A percentile compares a stretch with the other conserved stretches of the same genome.
phyloP scores from a whole-genome alignment of 1,139 yeast genomes.

The Spathaspora sp. region DNA sequence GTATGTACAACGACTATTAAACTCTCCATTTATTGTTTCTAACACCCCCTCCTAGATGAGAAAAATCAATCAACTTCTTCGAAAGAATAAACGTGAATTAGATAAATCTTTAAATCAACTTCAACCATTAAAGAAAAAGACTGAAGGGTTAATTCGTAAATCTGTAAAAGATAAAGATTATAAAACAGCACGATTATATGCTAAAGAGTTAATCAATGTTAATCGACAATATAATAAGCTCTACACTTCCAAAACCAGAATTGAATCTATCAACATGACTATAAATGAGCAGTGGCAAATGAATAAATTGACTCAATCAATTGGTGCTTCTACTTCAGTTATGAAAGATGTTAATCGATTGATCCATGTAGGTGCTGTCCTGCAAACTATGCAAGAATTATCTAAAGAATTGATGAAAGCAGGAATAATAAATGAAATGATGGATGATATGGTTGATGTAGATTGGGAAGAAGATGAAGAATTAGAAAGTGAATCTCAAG shows the following conservation, averaged over 20 bases:
- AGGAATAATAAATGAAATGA: conserved; percentile 94
- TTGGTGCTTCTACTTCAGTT: conserved; percentile 74
- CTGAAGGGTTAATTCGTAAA: conserved; percentile 70
- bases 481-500: conserved; percentile 68
- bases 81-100: conserved; percentile 81
- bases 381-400: conserved; percentile 81
- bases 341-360: conserved; percentile 88
- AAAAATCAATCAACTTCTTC: conserved; percentile 74
- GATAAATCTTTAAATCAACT: conserved; percentile 76
- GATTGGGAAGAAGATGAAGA: conserved; percentile 59
- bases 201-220: conserved; percentile 75
- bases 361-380: conserved; percentile 76
- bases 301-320: conserved; percentile 77
- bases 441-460: conserved; percentile 82
- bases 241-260: conserved; percentile 78
- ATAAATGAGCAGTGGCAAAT: conserved; percentile 90
- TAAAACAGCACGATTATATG: conserved; percentile 74
- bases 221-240: conserved; percentile 74
- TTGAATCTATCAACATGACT: conserved; percentile 84
- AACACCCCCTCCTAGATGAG: conserved; percentile 51
- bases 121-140: conserved; percentile 63
- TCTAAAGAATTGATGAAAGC: conserved; percentile 87
- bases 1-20: conserved; percentile 38
- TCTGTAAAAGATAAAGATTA: conserved; percentile 79
- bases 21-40: too few species aligned